Conservation (phyloP, 352 stramenopile genomes). For the Globisporangium mamillatum region DNA sequence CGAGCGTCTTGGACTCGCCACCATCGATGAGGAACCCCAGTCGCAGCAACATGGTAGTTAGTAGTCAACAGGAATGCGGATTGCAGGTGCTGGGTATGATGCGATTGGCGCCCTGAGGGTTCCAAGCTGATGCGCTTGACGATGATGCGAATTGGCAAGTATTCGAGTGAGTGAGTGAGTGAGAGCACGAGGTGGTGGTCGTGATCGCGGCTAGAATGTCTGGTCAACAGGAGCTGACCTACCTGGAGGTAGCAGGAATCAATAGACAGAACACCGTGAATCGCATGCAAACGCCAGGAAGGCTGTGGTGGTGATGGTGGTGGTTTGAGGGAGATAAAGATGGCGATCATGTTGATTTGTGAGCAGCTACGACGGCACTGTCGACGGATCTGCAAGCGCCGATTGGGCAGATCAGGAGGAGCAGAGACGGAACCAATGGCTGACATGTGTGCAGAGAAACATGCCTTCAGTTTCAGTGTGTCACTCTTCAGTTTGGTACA, state of each 20-base stretch:
- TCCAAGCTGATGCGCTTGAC: background rate
- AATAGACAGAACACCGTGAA: background rate
- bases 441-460: background rate
- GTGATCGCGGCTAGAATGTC: too few relatives aligned
- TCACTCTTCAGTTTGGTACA: too few relatives aligned
- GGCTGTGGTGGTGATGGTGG: background rate
- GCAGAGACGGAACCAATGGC: background rate
- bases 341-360: background rate
- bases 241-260: too few relatives aligned
- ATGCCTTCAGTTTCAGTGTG: background rate
- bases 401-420: background rate
- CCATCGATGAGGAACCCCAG: conserved; percentile 57
- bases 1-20: conserved; percentile 54
- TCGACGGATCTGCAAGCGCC: background rate
- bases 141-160: background rate
- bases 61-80: background rate
- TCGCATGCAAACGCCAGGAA: background rate
- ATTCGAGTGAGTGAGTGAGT: too few relatives aligned
- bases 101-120: background rate
- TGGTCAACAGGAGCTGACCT: too few relatives aligned
- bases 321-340: background rate
- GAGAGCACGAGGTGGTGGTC: too few relatives aligned
- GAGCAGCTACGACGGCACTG: background rate
- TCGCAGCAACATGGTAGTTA: conserved; percentile 22
- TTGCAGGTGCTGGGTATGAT: too few relatives aligned